Evolutionary conservation across 1,284 basidiomycete genomes (phyloP).

Genomic region (Tausonia pullulans): DNA sequence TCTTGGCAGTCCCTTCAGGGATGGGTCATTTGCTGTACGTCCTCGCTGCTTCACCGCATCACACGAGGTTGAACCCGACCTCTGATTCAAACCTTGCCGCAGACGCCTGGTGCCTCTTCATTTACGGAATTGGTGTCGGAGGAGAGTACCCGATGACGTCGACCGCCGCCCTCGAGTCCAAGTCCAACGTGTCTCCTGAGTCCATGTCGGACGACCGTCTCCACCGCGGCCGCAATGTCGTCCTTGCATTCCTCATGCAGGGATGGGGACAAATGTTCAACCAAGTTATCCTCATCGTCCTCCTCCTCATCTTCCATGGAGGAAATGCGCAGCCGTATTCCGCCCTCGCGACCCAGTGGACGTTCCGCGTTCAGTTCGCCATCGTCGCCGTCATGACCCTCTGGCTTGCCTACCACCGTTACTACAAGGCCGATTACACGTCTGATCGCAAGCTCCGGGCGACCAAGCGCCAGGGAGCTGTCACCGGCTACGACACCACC

Average conservation of each 20-base stretch:
- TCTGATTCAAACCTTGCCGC: background rate
- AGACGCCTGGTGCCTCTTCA: constrained; percentile 33
- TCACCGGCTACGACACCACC: constrained; percentile 41
- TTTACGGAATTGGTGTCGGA: constrained; percentile 37
- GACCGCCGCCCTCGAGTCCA: constrained; percentile 41
- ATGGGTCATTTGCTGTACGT: constrained; percentile 42
- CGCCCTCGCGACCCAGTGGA: constrained; percentile 40
- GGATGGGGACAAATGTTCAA: constrained; percentile 45
- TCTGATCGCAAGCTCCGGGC: constrained; percentile 12
- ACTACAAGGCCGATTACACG: constrained; percentile 35
- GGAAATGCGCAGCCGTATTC: constrained; percentile 36
- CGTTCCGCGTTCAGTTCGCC: constrained; percentile 44
- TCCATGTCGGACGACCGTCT: constrained; percentile 37
- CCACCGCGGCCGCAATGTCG: constrained; percentile 44
- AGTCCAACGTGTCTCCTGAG: constrained; percentile 19
- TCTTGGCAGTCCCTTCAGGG: constrained; percentile 32
- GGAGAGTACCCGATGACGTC: constrained; percentile 43
- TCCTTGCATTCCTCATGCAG: constrained; percentile 44
- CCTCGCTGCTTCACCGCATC: background rate
- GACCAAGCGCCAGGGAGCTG: constrained; percentile 34
- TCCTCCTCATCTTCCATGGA: constrained; percentile 40
- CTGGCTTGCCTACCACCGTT: constrained; percentile 45
- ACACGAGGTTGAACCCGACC: background rate
- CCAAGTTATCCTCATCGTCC: constrained; percentile 24
- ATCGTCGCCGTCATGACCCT: constrained; percentile 41